Evolutionary conservation across 2,329 filamentous ascomycete species (phyloP), one percentile per base, ranked within the genome.

Genomic region (Pseudocercospora pini-densiflorae): DNA sequence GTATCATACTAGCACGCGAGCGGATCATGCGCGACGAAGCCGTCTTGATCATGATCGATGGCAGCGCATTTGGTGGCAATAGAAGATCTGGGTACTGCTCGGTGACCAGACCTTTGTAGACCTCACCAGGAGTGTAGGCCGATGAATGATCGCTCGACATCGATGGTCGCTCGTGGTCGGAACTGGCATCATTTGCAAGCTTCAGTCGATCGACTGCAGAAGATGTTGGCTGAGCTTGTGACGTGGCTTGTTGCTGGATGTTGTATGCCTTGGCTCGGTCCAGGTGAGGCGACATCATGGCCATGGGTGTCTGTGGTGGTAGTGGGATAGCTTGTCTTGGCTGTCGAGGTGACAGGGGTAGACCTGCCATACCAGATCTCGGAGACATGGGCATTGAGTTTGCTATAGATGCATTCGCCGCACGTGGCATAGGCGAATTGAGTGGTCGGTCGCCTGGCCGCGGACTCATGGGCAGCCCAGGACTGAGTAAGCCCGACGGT

Each of bases 11-110:
- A 43, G 93, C 89, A 69, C 94, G 86, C 0, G 94, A 97, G 14
- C 94, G 95, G 76, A 92, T 93, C 84, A 99, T 89, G n/a, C 95
- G 89, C 23, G 95, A 98, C 4, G 95, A 98, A 3, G 93, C 92
- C 3, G 97, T 94, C 77, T 88, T 92, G 57, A 97, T 89, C 69
- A 91, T 88, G 63, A 99, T 90, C 1, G 92, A 92, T 3, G 92
- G 91, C 7, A 99, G 83, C 5, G 94, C 93, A 77, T 97, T 96
- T 0, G 95, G 94, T 9, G 93, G 89, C 1, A 99, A 84, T 23
- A 98, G 81, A 7, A 98, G 85, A 68, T 92, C 91, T 0, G 94
- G 93, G 76, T 93, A 94, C 70, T 97, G 92, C 0, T 97, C 93
- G 0, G 91, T 93, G 5, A 93, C 85, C 23, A 97, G 85, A 0